Percentiles rank a stretch among this genome's conserved stretches.
phyloP scores from a whole-genome alignment of 805 yeast genomes.

The Priceomyces haplophilus region DNA sequence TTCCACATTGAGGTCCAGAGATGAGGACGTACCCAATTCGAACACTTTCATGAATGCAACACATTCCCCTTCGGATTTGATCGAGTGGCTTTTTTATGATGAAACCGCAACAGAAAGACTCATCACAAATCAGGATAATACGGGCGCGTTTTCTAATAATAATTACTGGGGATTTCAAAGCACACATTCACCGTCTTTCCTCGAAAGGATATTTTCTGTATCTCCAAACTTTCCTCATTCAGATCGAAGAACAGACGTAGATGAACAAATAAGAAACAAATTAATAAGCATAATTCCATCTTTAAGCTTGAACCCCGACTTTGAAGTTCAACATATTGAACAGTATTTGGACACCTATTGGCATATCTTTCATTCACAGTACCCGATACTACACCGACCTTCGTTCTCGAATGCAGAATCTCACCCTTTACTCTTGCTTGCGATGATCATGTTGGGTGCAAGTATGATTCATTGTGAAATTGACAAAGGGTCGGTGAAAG shows the following conservation, averaged over 20 bases:
- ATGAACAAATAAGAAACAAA: slow-evolving; percentile 11
- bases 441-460: slow-evolving; percentile 59
- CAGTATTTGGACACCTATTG: slow-evolving; percentile 42
- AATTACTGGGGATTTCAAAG: slow-evolving; percentile 8
- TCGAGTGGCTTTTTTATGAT: slow-evolving; percentile 29
- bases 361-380: slow-evolving; percentile 55
- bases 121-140: neutral
- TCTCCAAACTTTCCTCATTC: slow-evolving; percentile 20
- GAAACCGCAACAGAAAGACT: slow-evolving; percentile 8
- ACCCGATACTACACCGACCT: slow-evolving; percentile 57
- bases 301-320: slow-evolving; percentile 14
- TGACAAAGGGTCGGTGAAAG: slow-evolving; percentile 10
- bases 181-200: slow-evolving; percentile 16
- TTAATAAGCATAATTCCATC: slow-evolving; percentile 15
- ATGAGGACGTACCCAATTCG: neutral
- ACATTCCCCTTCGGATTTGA: slow-evolving; percentile 27
- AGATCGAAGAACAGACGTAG: slow-evolving; percentile 12
- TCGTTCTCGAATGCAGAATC: slow-evolving; percentile 48
- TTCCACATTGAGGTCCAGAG: neutral
- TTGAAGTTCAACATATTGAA: slow-evolving; percentile 15
- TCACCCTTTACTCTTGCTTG: slow-evolving; percentile 47
- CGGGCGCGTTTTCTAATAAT: slow-evolving; percentile 3
- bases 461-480: slow-evolving; percentile 30
- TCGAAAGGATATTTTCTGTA: slow-evolving; percentile 17
- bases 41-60: slow-evolving; percentile 5